phyloP scores from a whole-genome alignment of 495 filamentous ascomycete genomes.

The Penicillium mononematosum region DNA sequence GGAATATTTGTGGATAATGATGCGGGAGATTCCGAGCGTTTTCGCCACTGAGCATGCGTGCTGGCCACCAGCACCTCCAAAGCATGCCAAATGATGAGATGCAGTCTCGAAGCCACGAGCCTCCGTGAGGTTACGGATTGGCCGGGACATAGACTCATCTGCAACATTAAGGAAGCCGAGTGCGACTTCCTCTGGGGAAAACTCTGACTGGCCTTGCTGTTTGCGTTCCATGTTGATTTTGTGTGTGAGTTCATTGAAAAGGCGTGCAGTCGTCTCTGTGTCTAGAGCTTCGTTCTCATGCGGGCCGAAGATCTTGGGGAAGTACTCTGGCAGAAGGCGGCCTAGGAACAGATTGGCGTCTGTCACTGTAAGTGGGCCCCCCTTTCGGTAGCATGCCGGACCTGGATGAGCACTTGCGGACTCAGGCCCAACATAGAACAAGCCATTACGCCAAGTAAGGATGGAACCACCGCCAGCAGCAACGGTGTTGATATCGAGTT shows the following conservation, averaged over 20 bases:
- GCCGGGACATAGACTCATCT: slow-evolving; percentile 55
- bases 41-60: slow-evolving; percentile 54
- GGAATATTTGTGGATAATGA: slow-evolving; percentile 55
- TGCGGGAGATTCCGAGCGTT: slow-evolving; percentile 49
- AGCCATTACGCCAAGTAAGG: slow-evolving; percentile 84
- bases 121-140: slow-evolving; percentile 55
- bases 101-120: slow-evolving; percentile 51
- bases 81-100: slow-evolving; percentile 52
- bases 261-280: slow-evolving; percentile 67
- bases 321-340: slow-evolving; percentile 86
- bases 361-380: slow-evolving; percentile 87
- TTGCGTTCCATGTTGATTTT: slow-evolving; percentile 68
- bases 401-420: slow-evolving; percentile 92
- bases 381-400: slow-evolving; percentile 93
- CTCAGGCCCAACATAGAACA: slow-evolving; percentile 96
- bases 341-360: slow-evolving; percentile 93
- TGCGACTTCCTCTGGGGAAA: slow-evolving; percentile 85
- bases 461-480: slow-evolving; percentile 91
- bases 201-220: slow-evolving; percentile 58
- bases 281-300: slow-evolving; percentile 88
- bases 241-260: slow-evolving; percentile 74
- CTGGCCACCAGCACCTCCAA: slow-evolving; percentile 56
- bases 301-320: slow-evolving; percentile 94
- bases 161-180: slow-evolving; percentile 56
- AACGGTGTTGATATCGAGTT: slow-evolving; percentile 97